These are phyloP conservation scores for Chytridium lagenaria DNA, from an alignment of 371 early-diverging fungal genomes.

Conservation along the genomic window DNA sequence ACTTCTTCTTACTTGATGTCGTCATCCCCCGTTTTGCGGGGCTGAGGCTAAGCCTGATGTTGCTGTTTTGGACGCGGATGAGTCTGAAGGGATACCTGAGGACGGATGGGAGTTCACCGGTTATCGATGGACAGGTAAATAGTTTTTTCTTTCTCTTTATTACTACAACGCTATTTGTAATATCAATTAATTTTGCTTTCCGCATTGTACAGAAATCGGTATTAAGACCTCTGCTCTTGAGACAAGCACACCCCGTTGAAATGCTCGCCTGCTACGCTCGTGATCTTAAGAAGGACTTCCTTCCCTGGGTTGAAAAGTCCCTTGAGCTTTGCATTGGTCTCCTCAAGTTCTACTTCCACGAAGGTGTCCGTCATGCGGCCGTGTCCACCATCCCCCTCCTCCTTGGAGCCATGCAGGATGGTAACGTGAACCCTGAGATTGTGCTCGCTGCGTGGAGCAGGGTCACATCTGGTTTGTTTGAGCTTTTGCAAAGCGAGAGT, in stretches of 20 bases:
- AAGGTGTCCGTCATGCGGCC: constrained; percentile 91
- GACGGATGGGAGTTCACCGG: constrained; percentile 96
- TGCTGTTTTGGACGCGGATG: constrained; percentile 88
- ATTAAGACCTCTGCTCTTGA: constrained; percentile 94
- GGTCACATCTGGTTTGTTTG: constrained; percentile 65
- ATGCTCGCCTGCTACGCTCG: constrained; percentile 95
- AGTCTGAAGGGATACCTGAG: constrained; percentile 84
- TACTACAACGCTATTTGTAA: no score
- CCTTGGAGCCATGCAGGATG: constrained; percentile 57
- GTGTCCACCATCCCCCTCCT: constrained; percentile 83
- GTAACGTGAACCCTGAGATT: constrained; percentile 33
- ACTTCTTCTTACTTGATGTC: no score
- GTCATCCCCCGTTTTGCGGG: constrained; percentile 81
- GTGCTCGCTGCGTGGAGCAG: constrained; percentile 66
- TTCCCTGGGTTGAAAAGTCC: constrained; percentile 79
- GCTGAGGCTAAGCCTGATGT: constrained; percentile 92
- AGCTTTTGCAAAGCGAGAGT: constrained; percentile 71
- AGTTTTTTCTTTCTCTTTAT: no score
- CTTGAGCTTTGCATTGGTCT: constrained; percentile 86
- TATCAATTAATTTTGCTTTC: background rate
- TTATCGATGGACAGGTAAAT: constrained; percentile 66
- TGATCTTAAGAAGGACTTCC: constrained; percentile 88
- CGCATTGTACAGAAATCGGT: constrained; percentile 79
- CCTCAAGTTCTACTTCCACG: constrained; percentile 95
- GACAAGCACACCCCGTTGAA: constrained; percentile 96